phyloP scores from a whole-genome alignment of 306 rosid genomes.

The Comarum palustre region DNA sequence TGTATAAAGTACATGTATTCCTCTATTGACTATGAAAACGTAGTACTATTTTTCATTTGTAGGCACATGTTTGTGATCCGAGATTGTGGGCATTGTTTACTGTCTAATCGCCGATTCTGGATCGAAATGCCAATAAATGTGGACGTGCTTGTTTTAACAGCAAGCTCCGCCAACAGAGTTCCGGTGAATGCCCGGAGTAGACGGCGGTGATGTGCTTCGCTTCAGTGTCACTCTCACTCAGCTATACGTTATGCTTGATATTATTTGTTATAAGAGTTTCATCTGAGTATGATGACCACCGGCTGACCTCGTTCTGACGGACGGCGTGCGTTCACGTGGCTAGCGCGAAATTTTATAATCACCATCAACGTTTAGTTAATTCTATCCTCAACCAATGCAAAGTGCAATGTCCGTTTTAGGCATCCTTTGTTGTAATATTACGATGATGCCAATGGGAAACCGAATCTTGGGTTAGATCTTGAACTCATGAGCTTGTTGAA shows the following conservation, averaged over 20 bases:
- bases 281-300: neutral
- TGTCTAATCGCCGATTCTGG: neutral
- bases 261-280: neutral
- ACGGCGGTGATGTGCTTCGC: neutral
- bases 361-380: neutral
- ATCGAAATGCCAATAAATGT: neutral
- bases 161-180: neutral
- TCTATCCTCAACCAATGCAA: neutral
- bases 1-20: neutral
- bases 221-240: neutral
- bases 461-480: neutral
- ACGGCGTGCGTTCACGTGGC: constrained; percentile 33
- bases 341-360: constrained; percentile 28
- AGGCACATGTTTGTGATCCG: constrained; percentile 29
- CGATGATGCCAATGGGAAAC: neutral
- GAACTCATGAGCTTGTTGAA: neutral
- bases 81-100: constrained; percentile 5
- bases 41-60: neutral
- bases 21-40: neutral
- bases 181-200: neutral
- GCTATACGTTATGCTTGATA: neutral
- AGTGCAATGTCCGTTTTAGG: constrained; percentile 5
- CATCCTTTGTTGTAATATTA: neutral
- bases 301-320: neutral
- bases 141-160: neutral